phyloP scores from a whole-genome alignment of 768 basidiomycete genomes.

The Kwoniella shandongensis region DNA sequence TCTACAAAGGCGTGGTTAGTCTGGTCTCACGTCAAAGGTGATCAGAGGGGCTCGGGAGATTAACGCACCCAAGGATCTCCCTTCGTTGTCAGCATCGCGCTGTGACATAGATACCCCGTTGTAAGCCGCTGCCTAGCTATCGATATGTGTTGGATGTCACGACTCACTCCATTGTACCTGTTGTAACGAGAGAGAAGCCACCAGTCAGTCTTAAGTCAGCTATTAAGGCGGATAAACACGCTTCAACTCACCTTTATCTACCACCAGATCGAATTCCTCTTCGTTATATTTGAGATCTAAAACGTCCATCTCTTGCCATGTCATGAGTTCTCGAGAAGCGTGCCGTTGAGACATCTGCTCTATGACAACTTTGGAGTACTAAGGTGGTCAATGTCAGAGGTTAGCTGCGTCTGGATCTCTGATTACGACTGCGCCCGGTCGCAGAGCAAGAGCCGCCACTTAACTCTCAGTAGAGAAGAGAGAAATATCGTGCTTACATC shows the following conservation, averaged over 20 bases:
- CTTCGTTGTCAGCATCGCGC: conserved; percentile 53
- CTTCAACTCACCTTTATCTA: conserved; percentile 53
- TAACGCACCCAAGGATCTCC: conserved; percentile 53
- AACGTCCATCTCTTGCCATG: conserved; percentile 54
- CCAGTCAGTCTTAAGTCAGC: not conserved
- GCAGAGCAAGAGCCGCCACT: not conserved
- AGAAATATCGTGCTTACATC: conserved; percentile 38
- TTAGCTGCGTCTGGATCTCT: too few species aligned
- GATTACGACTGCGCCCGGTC: not conserved
- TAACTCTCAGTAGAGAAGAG: not conserved
- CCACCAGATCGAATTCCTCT: conserved; percentile 51
- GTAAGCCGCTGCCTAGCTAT: not conserved
- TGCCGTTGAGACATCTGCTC: conserved; percentile 51
- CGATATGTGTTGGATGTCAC: not conserved
- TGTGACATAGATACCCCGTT: conserved; percentile 7
- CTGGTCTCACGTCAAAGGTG: not conserved
- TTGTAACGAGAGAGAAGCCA: not conserved
- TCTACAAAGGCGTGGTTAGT: conserved; percentile 26
- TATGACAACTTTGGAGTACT: conserved; percentile 52
- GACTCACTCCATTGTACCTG: conserved; percentile 50
- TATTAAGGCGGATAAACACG: too few species aligned
- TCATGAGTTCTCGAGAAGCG: conserved; percentile 43
- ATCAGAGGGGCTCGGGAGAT: not conserved
- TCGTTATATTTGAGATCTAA: conserved; percentile 49
- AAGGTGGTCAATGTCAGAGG: not conserved